These are phyloP conservation scores for Metarhizium robertsii DNA, from an alignment of 2,329 filamentous ascomycete species.

Conservation along the genomic window DNA sequence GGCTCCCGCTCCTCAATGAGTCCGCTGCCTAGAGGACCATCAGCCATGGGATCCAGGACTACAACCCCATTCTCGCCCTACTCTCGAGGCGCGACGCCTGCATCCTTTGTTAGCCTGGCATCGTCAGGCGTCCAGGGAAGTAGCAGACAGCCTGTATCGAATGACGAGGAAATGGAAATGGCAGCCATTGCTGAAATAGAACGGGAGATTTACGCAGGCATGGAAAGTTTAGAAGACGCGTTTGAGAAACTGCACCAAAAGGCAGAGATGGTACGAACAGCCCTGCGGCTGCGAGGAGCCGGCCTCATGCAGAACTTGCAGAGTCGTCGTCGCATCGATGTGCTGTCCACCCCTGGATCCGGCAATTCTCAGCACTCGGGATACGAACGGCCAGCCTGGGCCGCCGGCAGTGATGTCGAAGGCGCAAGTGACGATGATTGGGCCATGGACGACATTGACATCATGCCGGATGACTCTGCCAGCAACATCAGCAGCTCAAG, in stretches of 20 bases:
- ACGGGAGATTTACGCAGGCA: slow-evolving; percentile 83
- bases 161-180: slow-evolving; percentile 92
- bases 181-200: slow-evolving; percentile 84
- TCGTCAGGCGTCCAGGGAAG: slow-evolving; percentile 35
- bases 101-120: slow-evolving; percentile 49
- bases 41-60: slow-evolving; percentile 33
- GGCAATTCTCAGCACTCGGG: slow-evolving; percentile 35
- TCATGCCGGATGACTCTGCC: slow-evolving; percentile 71
- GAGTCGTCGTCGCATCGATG: slow-evolving; percentile 48
- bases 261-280: slow-evolving; percentile 70
- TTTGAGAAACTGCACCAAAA: slow-evolving; percentile 85
- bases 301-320: slow-evolving; percentile 60
- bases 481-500: slow-evolving; percentile 70
- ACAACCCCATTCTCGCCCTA: slow-evolving; percentile 41
- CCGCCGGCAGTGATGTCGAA: slow-evolving; percentile 33
- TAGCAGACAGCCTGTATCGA: slow-evolving; percentile 56
- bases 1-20: slow-evolving; percentile 25
- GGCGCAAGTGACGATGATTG: slow-evolving; percentile 49
- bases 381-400: slow-evolving; percentile 33
- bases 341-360: slow-evolving; percentile 37
- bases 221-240: slow-evolving; percentile 90
- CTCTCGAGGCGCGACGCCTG: slow-evolving; percentile 47
- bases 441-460: slow-evolving; percentile 47
- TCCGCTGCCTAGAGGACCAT: slow-evolving; percentile 30
- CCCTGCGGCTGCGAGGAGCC: slow-evolving; percentile 72